Base-by-base conservation (phyloP, 306 rosid genomes). In the Cicer yamashitae region DNA sequence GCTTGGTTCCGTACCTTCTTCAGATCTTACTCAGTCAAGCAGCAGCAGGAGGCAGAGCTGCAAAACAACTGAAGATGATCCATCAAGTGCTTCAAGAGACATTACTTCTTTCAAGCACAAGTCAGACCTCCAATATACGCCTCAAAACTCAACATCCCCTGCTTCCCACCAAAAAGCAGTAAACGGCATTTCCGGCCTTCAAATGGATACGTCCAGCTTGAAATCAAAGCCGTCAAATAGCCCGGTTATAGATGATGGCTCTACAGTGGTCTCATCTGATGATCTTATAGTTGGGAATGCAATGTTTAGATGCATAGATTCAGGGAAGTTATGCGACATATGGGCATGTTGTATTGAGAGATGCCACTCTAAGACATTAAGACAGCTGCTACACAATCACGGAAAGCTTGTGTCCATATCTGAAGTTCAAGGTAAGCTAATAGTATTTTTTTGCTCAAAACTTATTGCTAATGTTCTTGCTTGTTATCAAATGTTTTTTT, bases 341-440 rank as follows among this genome's bases (percentile, higher is more conserved):
- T 96, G 99, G 99, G 87, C 73, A 45, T 86, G 61, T 50, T 92
- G 97, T 82, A 96, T 94, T 20, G 91, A 79, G 85, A 87, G 79
- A 77, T 96, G 99, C 67, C 99, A 96, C 80, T 96, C 98, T 15
- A 96, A 89, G 87, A 92, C 99, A 53, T 77, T 96, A 83, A 88
- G 91, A 80, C 99, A 89, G 87, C 84, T 96, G 64, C 91, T 96
- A 58, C 87, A 76, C 69, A 73, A 76, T 82, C 88, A 96, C 70
- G 99, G 99, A 81, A 90, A 89, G 82, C 98, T 96, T 77, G 90
- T 96, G 80, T 92, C 99, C 72, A 81, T 96, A 72, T 89, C 96
- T 57, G 98, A 96, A 86, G 85, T 87, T 80, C 96, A 92, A 85
- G 98, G 99, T 92, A 58, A 72, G 82, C 74, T 83, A 78, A 68